A percentile compares a stretch with the other conserved stretches of the same genome.
Evolutionary conservation across 169 alveolate genomes (phyloP).

Genomic region (Eimeria zaria): DNA sequence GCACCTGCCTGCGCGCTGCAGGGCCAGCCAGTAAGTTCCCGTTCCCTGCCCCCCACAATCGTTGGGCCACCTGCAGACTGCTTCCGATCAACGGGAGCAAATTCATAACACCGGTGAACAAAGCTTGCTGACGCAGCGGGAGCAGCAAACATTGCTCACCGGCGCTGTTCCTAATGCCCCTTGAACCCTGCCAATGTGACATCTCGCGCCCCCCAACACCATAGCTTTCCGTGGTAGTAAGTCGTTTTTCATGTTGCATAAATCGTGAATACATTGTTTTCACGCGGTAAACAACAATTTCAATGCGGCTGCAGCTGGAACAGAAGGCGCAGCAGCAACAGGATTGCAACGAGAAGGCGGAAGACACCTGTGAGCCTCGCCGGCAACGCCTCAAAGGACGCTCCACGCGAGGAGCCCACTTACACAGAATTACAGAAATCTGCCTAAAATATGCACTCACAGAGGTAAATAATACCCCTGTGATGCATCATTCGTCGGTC

Average conservation of each 20-base stretch:
- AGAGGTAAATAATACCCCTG: too few relatives aligned
- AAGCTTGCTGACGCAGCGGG: slow-evolving; percentile 82
- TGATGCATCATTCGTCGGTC: too few relatives aligned
- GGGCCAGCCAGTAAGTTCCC: slow-evolving; percentile 81
- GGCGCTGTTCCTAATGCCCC: slow-evolving; percentile 46
- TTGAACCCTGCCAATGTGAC: too few relatives aligned
- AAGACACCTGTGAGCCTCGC: too few relatives aligned
- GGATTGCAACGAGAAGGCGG: too few relatives aligned
- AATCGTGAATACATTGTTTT: not conserved
- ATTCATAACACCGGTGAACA: not conserved
- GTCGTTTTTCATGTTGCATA: not conserved
- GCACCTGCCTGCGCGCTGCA: too few relatives aligned
- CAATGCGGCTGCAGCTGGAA: too few relatives aligned
- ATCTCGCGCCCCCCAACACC: slow-evolving; percentile 83
- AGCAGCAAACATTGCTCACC: slow-evolving; percentile 79
- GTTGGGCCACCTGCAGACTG: slow-evolving; percentile 88
- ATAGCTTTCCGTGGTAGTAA: slow-evolving; percentile 84
- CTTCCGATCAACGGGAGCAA: slow-evolving; percentile 81
- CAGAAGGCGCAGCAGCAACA: too few relatives aligned
- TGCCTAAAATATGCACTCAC: too few relatives aligned
- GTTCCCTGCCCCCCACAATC: slow-evolving; percentile 87
- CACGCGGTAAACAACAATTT: not conserved
- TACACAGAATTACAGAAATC: too few relatives aligned
- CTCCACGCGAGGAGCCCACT: too few relatives aligned
- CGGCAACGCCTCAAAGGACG: too few relatives aligned